A percentile compares a stretch with the other conserved stretches of the same genome.
phyloP scores from a whole-genome alignment of 140 eudicot genomes.

The Bidens hawaiensis region DNA sequence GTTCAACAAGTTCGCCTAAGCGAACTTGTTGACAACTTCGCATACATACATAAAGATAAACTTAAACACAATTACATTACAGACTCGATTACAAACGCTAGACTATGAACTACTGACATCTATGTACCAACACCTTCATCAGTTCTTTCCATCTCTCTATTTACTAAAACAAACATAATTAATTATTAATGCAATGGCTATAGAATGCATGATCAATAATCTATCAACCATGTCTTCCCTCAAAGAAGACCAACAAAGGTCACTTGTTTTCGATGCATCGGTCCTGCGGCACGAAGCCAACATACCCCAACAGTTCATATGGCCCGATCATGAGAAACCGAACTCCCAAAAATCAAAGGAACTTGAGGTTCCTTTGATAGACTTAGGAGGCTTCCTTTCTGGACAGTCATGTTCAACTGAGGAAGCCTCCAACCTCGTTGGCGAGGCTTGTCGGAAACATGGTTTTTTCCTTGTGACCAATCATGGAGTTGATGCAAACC shows the following conservation, averaged over 20 bases:
- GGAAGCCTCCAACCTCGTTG: constrained; percentile 33
- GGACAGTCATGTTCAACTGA: constrained; percentile 26
- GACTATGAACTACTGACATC: too few relatives aligned
- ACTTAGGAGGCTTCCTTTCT: constrained; percentile 44
- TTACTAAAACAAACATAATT: constrained; percentile 12
- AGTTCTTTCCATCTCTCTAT: not conserved
- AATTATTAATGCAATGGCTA: constrained; percentile 52
- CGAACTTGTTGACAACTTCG: too few relatives aligned
- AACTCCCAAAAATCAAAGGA: constrained; percentile 23
- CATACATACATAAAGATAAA: too few relatives aligned
- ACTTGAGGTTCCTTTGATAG: constrained; percentile 43
- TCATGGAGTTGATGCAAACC: constrained; percentile 46
- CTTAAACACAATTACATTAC: too few relatives aligned
- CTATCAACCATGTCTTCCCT: constrained; percentile 26
- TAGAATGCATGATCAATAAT: constrained; percentile 37
- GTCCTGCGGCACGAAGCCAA: constrained; percentile 41
- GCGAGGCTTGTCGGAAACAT: constrained; percentile 45
- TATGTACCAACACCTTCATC: too few relatives aligned
- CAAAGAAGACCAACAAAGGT: constrained; percentile 28
- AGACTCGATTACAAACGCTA: too few relatives aligned
- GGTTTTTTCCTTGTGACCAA: constrained; percentile 55
- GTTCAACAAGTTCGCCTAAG: too few relatives aligned
- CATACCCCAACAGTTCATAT: constrained; percentile 74
- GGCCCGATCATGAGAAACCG: constrained; percentile 94
- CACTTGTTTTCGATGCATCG: constrained; percentile 61